A percentile compares a stretch with the other conserved stretches of the same genome.
phyloP scores from a whole-genome alignment of 345 rosid genomes.

The Limnanthes douglasii region DNA sequence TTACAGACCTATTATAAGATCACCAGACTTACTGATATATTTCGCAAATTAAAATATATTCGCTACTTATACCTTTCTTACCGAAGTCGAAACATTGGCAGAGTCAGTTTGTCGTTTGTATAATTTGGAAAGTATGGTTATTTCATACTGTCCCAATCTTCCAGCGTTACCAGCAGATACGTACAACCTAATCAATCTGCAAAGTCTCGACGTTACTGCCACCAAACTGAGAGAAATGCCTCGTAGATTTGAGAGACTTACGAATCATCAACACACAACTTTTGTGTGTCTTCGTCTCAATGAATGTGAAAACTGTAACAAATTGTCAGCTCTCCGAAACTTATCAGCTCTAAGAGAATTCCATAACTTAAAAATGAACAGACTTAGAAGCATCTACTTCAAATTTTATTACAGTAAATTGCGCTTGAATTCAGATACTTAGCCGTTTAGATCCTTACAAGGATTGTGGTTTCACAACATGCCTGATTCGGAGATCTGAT shows the following conservation, averaged over 20 bases:
- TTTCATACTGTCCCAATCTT: constrained; percentile 12
- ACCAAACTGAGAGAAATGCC: constrained; percentile 24
- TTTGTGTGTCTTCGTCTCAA: constrained; percentile 10
- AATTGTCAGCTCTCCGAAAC: constrained; percentile 24
- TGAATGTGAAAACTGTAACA: constrained; percentile 17
- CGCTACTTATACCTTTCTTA: constrained; percentile 19
- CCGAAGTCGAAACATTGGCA: constrained; percentile 14
- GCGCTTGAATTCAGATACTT: constrained; percentile 5
- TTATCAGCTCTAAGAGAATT: constrained; percentile 23
- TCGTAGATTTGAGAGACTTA: constrained; percentile 15
- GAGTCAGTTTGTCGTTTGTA: constrained; percentile 14
- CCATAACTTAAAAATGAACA: constrained; percentile 11
- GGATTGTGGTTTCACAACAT: constrained; percentile 12
- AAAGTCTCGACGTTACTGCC: constrained; percentile 18
- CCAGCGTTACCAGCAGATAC: constrained; percentile 20
- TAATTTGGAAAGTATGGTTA: constrained; percentile 19
- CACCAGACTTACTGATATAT: constrained; percentile 9
- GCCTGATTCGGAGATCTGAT: constrained; percentile 19
- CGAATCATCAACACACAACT: constrained; percentile 15
- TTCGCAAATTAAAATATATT: constrained; percentile 17
- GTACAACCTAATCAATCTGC: constrained; percentile 17
- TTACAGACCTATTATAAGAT: constrained; percentile 20
- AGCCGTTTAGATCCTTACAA: constrained; percentile 19
- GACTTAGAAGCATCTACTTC: constrained; percentile 12
- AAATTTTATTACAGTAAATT: constrained; percentile 10